Evolutionary conservation across 129 eudicot species (phyloP).

Genomic region (Escallonia herrerae): DNA sequence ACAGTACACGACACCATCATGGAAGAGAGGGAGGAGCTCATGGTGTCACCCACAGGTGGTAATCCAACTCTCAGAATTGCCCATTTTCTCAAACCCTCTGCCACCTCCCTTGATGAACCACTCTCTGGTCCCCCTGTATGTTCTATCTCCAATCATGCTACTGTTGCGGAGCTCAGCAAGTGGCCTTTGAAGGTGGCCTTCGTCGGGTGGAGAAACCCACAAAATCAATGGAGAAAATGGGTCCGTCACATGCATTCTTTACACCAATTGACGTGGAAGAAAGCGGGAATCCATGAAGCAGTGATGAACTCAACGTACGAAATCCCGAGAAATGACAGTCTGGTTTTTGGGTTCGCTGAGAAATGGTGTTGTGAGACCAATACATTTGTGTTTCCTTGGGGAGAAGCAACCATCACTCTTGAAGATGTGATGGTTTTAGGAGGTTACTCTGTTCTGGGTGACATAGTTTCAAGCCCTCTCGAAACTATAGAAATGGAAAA

Average conservation of each 20-base stretch:
- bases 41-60: constrained; percentile 15
- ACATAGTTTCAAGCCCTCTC: constrained; percentile 14
- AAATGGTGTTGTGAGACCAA: constrained; percentile 40
- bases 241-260: constrained; percentile 22
- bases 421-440: constrained; percentile 47
- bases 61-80: constrained; percentile 1
- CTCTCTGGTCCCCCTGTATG: background rate
- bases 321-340: constrained; percentile 4
- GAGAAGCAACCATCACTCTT: constrained; percentile 40
- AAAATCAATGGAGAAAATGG: constrained; percentile 14
- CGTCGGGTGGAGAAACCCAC: background rate
- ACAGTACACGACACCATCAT: constrained; percentile 13
- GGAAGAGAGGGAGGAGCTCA: constrained; percentile 20
- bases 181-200: background rate
- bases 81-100: constrained; percentile 13
- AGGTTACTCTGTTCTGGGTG: constrained; percentile 38
- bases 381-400: constrained; percentile 42
- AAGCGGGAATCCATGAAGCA: constrained; percentile 33
- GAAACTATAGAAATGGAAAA: constrained; percentile 1
- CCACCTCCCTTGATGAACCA: constrained; percentile 8
- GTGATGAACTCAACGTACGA: constrained; percentile 19
- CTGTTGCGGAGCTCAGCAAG: background rate
- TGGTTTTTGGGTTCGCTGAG: constrained; percentile 26
- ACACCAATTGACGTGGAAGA: constrained; percentile 25
- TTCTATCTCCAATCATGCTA: background rate